Conservation (phyloP, 106 monocot genomes). For the Platanthera guangdongensis region DNA sequence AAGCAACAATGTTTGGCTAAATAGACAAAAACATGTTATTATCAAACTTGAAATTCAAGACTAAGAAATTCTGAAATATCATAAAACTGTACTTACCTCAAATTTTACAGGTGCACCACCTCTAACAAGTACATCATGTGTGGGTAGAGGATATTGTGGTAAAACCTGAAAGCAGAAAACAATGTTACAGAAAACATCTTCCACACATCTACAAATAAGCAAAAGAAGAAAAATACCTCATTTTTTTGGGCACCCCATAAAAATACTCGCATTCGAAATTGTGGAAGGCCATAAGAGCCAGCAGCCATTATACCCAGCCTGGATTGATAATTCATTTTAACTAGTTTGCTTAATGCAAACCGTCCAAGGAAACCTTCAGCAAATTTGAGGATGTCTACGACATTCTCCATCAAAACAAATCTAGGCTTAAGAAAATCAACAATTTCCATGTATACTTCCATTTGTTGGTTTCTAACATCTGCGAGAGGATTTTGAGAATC, state of each 20-base stretch:
- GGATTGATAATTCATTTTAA: slow-evolving; percentile 21
- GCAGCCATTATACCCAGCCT: slow-evolving; percentile 23
- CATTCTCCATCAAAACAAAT: slow-evolving; percentile 95
- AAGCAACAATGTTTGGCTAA: slow-evolving; percentile 10
- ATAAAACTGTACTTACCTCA: slow-evolving; percentile 11
- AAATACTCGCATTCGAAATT: slow-evolving; percentile 24
- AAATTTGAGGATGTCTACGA: slow-evolving; percentile 85
- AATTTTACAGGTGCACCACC: slow-evolving; percentile 14
- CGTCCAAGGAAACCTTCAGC: slow-evolving; percentile 61
- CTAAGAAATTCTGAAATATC: neutral
- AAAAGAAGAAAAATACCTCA: neutral
- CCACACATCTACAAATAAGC: neutral
- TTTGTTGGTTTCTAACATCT: slow-evolving; percentile 68
- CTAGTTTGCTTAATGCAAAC: slow-evolving; percentile 65
- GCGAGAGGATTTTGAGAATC: slow-evolving; percentile 40
- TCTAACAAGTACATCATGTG: slow-evolving; percentile 14
- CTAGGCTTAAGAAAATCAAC: slow-evolving; percentile 69
- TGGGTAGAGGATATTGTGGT: slow-evolving; percentile 21
- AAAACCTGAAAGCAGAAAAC: neutral
- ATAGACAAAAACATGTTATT: neutral
- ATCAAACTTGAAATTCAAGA: neutral
- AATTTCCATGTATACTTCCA: slow-evolving; percentile 77
- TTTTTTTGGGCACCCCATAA: slow-evolving; percentile 17
- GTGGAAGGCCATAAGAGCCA: slow-evolving; percentile 21
- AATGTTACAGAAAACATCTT: neutral